Percentiles rank a stretch among this genome's conserved stretches.
These are phyloP conservation scores for Piper betle DNA, from an alignment of 164 flowering plant species.

Conservation along the genomic window DNA sequence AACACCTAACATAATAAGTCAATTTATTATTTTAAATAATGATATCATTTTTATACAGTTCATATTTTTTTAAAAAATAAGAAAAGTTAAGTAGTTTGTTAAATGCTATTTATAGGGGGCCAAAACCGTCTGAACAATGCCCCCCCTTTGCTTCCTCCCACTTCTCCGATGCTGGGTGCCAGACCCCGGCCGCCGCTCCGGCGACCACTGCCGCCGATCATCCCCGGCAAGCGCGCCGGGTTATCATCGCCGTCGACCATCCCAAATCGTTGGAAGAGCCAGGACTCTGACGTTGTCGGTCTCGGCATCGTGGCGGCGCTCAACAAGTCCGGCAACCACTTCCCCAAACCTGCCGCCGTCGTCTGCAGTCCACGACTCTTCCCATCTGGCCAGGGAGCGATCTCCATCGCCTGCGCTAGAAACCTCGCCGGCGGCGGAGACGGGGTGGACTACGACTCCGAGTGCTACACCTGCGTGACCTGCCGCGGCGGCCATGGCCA, in stretches of 20 bases:
- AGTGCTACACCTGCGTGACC: conserved; percentile 35
- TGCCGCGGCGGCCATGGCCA: conserved; percentile 22
- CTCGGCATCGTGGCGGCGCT: conserved; percentile 37
- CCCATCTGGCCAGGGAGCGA: conserved; percentile 30
- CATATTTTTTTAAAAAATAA: too few species aligned
- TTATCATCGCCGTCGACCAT: conserved; percentile 13
- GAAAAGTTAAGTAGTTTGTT: too few species aligned
- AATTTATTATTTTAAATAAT: too few species aligned
- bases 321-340: conserved; percentile 25
- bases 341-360: conserved; percentile 9
- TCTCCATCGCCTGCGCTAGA: conserved; percentile 17
- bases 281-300: conserved; percentile 23
- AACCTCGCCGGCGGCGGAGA: not conserved
- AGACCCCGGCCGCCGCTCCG: conserved; percentile 19
- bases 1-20: too few species aligned
- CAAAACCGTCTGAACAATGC: too few species aligned
- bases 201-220: conserved; percentile 9
- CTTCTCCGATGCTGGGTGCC: conserved; percentile 21
- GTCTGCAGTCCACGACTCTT: conserved; percentile 12
- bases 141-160: too few species aligned
- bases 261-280: conserved; percentile 20
- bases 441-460: conserved; percentile 12
- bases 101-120: too few species aligned
- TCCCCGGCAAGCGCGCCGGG: conserved; percentile 8
- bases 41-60: too few species aligned